phyloP scores from a whole-genome alignment of 441 rosid genomes.

The Geranium incanum region DNA sequence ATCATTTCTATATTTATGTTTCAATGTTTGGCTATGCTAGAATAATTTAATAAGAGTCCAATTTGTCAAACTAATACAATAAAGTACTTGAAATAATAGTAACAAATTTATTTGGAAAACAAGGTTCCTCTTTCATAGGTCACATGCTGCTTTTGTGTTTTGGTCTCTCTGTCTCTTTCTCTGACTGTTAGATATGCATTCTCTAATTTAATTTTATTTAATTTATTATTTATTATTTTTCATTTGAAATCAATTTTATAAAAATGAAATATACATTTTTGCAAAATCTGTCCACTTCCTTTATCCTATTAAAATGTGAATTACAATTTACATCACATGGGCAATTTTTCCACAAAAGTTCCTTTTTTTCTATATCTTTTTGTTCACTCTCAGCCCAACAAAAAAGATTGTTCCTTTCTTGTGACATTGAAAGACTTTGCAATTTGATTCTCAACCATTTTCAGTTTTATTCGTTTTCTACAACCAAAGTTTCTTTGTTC shows the following conservation, averaged over 20 bases:
- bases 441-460: background rate
- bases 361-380: background rate
- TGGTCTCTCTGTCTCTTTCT: slow-evolving; percentile 18
- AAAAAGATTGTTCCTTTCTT: background rate
- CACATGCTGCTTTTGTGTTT: slow-evolving; percentile 27
- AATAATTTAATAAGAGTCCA: no score
- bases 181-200: background rate
- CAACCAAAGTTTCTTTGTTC: slow-evolving; percentile 14
- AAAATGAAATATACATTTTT: no score
- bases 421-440: no score
- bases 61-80: no score
- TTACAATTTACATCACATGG: no score
- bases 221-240: no score
- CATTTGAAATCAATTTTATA: no score
- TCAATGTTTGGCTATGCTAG: no score
- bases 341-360: background rate
- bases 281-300: background rate
- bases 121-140: slow-evolving; percentile 12
- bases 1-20: no score
- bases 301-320: background rate
- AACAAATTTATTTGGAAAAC: background rate
- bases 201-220: no score
- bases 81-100: no score
- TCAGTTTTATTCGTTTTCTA: slow-evolving; percentile 12
- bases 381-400: background rate